Base-by-base conservation (phyloP, 75 land plant genomes). In the Ceratopteris richardii region DNA sequence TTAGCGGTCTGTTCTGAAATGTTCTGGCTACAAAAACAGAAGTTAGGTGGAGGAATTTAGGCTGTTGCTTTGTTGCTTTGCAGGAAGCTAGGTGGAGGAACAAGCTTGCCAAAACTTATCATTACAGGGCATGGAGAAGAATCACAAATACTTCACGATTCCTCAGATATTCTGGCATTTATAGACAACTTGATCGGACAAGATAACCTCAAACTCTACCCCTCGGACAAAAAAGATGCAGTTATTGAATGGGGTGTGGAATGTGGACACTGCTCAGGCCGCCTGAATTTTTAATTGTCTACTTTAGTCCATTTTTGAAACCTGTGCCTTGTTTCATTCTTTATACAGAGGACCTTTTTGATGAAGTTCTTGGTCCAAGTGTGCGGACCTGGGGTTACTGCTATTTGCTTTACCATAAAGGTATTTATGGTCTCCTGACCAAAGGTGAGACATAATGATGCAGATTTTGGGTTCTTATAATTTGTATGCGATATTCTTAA, bases 1-100 rank as follows among this genome's bases (percentile, higher is more conserved):
- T n/a, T n/a, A n/a, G n/a, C n/a, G n/a, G n/a, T n/a, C n/a, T n/a
- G n/a, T n/a, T n/a, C n/a, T n/a, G n/a, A n/a, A n/a, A n/a, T n/a
- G n/a, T n/a, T n/a, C n/a, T n/a, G n/a, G n/a, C n/a, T n/a, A n/a
- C n/a, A n/a, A n/a, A n/a, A n/a, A n/a, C n/a, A n/a, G n/a, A n/a
- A n/a, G n/a, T n/a, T n/a, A n/a, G n/a, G n/a, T n/a, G n/a, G n/a
- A n/a, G n/a, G n/a, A n/a, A n/a, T n/a, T n/a, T n/a, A n/a, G n/a
- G n/a, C n/a, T n/a, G n/a, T n/a, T n/a, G n/a, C n/a, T n/a, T n/a
- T n/a, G n/a, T n/a, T n/a, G n/a, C n/a, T n/a, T n/a, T n/a, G n/a
- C n/a, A 74, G 77, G 61, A 73, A 73, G 12, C 52, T 74, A 14
- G 77, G 77, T 51, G 57, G 60, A 33, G 77, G 77, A 31, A 74